Evolutionary conservation across 768 basidiomycete species (phyloP).

Genomic region (Leccinum subgranulosum): DNA sequence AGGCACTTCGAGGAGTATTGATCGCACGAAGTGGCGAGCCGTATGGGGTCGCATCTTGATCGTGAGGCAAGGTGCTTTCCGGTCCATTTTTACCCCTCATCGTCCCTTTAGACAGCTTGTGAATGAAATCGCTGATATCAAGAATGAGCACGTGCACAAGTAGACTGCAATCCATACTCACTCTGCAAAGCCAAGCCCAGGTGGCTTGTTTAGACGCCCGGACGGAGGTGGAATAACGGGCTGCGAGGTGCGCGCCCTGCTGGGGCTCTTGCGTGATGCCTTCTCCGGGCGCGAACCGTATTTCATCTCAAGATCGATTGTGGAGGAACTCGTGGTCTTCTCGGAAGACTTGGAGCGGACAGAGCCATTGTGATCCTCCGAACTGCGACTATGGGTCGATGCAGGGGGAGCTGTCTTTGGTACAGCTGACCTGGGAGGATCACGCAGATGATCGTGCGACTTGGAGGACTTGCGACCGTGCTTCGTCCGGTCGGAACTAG

Average conservation of each 20-base stretch:
- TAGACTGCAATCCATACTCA: slow-evolving; percentile 13
- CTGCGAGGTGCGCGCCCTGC: slow-evolving; percentile 17
- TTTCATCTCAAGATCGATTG: slow-evolving; percentile 1
- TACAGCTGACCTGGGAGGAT: slow-evolving; percentile 14
- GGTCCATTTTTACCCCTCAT: slow-evolving; percentile 5
- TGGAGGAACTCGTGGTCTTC: slow-evolving; percentile 7
- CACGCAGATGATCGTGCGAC: slow-evolving; percentile 22
- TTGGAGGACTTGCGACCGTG: slow-evolving; percentile 15
- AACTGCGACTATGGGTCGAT: slow-evolving; percentile 12
- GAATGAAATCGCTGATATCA: slow-evolving; percentile 27
- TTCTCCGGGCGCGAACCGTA: slow-evolving; percentile 11
- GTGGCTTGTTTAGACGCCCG: slow-evolving; percentile 16
- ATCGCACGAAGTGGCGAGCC: slow-evolving; percentile 39
- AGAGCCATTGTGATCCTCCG: slow-evolving; percentile 9
- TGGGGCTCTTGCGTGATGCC: slow-evolving; percentile 8
- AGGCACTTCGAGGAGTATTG: slow-evolving; percentile 38
- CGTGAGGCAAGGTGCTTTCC: slow-evolving; percentile 1
- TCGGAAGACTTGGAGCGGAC: slow-evolving; percentile 13
- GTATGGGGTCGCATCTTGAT: slow-evolving; percentile 23
- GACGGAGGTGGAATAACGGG: slow-evolving; percentile 32
- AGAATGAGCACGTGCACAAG: slow-evolving; percentile 6
- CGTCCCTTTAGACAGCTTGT: slow-evolving; percentile 23
- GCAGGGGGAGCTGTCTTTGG: slow-evolving; percentile 4
- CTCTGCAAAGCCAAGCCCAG: slow-evolving; percentile 28
- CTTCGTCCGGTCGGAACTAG: slow-evolving; percentile 20